Evolutionary conservation across 768 basidiomycete species (phyloP).

Genomic region (Lactarius trivialis): DNA sequence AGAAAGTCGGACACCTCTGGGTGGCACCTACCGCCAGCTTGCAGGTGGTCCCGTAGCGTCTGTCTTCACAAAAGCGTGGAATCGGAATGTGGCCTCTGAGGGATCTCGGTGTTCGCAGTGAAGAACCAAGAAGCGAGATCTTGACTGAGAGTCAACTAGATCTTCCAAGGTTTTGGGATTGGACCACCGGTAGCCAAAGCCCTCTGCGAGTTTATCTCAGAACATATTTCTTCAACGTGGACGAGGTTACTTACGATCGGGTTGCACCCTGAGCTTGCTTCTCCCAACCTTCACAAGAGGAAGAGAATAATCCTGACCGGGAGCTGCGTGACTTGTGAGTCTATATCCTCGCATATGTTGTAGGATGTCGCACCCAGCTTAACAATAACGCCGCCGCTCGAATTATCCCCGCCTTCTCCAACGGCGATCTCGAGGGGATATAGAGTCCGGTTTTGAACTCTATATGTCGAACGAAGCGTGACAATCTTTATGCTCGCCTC

Average conservation of each 20-base stretch:
- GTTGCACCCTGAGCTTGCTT: conserved; percentile 78
- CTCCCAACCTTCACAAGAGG: conserved; percentile 86
- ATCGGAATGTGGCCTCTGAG: conserved; percentile 84
- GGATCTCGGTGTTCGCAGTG: conserved; percentile 79
- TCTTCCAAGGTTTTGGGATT: conserved; percentile 85
- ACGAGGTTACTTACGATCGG: conserved; percentile 65
- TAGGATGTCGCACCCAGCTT: conserved; percentile 37
- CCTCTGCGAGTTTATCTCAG: conserved; percentile 47
- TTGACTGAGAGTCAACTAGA: conserved; percentile 53
- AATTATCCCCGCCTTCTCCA: conserved; percentile 79
- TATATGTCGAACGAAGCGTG: conserved; percentile 87
- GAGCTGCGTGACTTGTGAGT: conserved; percentile 38
- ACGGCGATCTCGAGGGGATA: conserved; percentile 90
- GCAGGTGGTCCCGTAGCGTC: conserved; percentile 45
- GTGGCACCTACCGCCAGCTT: conserved; percentile 14
- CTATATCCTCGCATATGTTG: neutral
- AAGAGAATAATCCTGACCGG: conserved; percentile 81
- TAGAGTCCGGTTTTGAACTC: conserved; percentile 83
- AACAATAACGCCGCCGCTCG: conserved; percentile 73
- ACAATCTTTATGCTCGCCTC: conserved; percentile 92
- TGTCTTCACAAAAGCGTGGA: conserved; percentile 86
- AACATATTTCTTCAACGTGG: neutral
- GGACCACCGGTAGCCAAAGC: conserved; percentile 96
- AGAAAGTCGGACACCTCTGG: neutral
- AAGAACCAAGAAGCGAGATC: conserved; percentile 49